Evolutionary conservation across 306 rosid genomes (phyloP).

Genomic region (Elaeagnus macrophylla): DNA sequence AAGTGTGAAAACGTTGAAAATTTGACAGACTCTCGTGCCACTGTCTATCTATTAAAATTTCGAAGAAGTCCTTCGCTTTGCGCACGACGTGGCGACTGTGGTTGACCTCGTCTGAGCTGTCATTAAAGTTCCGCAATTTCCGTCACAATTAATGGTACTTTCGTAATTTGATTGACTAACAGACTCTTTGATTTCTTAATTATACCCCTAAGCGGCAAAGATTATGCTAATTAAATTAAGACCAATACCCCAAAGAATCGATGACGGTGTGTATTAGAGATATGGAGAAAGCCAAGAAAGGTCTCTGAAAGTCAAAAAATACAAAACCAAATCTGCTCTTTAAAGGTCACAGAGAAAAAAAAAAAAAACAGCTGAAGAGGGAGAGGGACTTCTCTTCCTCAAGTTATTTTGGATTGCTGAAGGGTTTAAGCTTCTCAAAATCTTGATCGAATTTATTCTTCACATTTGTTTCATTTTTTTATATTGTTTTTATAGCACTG

Average conservation of each 20-base stretch:
- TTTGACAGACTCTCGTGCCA: too few species aligned
- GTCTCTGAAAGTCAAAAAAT: neutral
- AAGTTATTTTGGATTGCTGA: constrained; percentile 25
- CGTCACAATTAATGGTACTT: constrained; percentile 13
- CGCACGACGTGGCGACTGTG: too few species aligned
- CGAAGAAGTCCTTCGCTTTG: too few species aligned
- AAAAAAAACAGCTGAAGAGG: neutral
- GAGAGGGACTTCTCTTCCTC: constrained; percentile 22
- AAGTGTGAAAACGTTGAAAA: too few species aligned
- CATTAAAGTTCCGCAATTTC: constrained; percentile 20
- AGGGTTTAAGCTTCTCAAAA: constrained; percentile 37
- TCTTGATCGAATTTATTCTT: constrained; percentile 12
- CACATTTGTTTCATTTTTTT: constrained; percentile 8
- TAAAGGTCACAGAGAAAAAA: constrained; percentile 2
- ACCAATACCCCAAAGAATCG: constrained; percentile 8
- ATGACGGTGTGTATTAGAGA: constrained; percentile 26
- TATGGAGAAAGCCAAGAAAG: constrained; percentile 1
- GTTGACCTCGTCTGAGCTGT: constrained; percentile 14
- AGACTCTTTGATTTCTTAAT: constrained; percentile 28
- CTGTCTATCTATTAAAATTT: too few species aligned
- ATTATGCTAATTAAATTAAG: constrained; percentile 3
- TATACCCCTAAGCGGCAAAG: constrained; percentile 13
- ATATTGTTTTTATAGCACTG: constrained; percentile 15
- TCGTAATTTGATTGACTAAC: constrained; percentile 1
- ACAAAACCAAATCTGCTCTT: constrained; percentile 25